Evolutionary conservation across 768 basidiomycete genomes (phyloP).

Genomic region (Rhizopogon vesiculosus): DNA sequence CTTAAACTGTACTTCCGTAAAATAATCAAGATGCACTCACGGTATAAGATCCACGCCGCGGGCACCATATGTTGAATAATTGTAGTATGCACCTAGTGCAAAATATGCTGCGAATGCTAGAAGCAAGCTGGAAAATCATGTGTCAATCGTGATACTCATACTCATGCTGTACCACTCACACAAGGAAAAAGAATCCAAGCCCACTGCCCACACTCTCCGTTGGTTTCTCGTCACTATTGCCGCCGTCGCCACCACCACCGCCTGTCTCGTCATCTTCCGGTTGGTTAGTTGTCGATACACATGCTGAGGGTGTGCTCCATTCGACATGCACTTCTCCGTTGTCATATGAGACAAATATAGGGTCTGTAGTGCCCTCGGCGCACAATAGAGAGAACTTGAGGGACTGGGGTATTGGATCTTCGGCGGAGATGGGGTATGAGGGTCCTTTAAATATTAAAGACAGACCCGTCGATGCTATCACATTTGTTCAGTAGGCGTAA

Average conservation of each 20-base stretch:
- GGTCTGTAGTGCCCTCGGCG: slow-evolving; percentile 35
- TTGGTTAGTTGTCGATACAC: slow-evolving; percentile 29
- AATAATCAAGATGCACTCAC: slow-evolving; percentile 41
- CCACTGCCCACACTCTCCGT: slow-evolving; percentile 58
- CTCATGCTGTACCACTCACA: slow-evolving; percentile 45
- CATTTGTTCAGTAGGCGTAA: slow-evolving; percentile 3
- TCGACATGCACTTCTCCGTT: slow-evolving; percentile 48
- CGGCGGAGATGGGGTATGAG: slow-evolving; percentile 51
- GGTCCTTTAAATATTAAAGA: slow-evolving; percentile 54
- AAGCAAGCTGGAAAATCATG: slow-evolving; percentile 40
- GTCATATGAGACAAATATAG: slow-evolving; percentile 58
- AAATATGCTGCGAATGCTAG: slow-evolving; percentile 70
- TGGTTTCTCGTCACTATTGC: slow-evolving; percentile 21
- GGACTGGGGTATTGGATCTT: slow-evolving; percentile 44
- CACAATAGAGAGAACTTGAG: slow-evolving; percentile 64
- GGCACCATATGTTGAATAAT: slow-evolving; percentile 84
- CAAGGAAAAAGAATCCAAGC: slow-evolving; percentile 84
- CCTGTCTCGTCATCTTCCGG: slow-evolving; percentile 18
- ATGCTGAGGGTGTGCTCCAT: slow-evolving; percentile 63
- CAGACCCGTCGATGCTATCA: slow-evolving; percentile 49
- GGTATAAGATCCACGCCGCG: slow-evolving; percentile 80
- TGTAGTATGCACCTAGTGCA: slow-evolving; percentile 77
- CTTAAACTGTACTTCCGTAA: slow-evolving; percentile 3
- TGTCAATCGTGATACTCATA: not conserved
- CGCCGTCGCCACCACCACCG: slow-evolving; percentile 7